phyloP scores from a whole-genome alignment of 345 rosid genomes.

The Arabis hirsuta region DNA sequence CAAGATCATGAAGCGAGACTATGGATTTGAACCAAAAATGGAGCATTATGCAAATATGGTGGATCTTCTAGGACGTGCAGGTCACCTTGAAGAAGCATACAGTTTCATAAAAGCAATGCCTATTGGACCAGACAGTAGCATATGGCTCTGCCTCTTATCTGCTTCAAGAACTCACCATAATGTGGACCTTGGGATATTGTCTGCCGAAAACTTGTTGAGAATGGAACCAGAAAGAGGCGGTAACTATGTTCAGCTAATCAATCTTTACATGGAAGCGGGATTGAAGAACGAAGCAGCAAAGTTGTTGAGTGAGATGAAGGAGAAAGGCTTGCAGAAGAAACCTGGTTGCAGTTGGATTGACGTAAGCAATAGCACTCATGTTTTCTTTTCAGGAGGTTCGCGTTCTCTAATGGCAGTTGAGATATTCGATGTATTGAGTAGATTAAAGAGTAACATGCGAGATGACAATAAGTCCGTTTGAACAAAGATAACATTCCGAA shows the following conservation, averaged over 20 bases:
- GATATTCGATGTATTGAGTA: slow-evolving; percentile 50
- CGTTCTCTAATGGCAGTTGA: slow-evolving; percentile 51
- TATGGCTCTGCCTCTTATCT: slow-evolving; percentile 74
- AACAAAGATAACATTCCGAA: slow-evolving; percentile 18
- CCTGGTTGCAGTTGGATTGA: slow-evolving; percentile 92
- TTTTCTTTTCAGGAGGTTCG: slow-evolving; percentile 67
- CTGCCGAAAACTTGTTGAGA: slow-evolving; percentile 58
- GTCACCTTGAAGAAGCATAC: slow-evolving; percentile 65
- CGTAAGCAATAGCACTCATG: slow-evolving; percentile 47
- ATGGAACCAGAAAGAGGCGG: slow-evolving; percentile 65
- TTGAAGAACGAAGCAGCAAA: slow-evolving; percentile 63
- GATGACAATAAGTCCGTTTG: slow-evolving; percentile 38
- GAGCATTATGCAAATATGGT: slow-evolving; percentile 77
- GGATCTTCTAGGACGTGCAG: slow-evolving; percentile 81
- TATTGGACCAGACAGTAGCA: slow-evolving; percentile 58
- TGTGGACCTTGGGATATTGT: slow-evolving; percentile 66
- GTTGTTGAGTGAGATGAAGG: slow-evolving; percentile 61
- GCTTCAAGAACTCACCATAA: slow-evolving; percentile 62
- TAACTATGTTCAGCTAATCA: slow-evolving; percentile 65
- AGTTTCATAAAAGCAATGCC: slow-evolving; percentile 60
- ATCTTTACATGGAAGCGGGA: slow-evolving; percentile 70
- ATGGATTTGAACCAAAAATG: slow-evolving; percentile 56
- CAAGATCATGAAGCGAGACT: slow-evolving; percentile 54
- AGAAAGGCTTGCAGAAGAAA: slow-evolving; percentile 64
- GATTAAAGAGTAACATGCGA: slow-evolving; percentile 50